Base-by-base conservation (phyloP, 257 asterid species). In the Anisodus tanguticus region DNA sequence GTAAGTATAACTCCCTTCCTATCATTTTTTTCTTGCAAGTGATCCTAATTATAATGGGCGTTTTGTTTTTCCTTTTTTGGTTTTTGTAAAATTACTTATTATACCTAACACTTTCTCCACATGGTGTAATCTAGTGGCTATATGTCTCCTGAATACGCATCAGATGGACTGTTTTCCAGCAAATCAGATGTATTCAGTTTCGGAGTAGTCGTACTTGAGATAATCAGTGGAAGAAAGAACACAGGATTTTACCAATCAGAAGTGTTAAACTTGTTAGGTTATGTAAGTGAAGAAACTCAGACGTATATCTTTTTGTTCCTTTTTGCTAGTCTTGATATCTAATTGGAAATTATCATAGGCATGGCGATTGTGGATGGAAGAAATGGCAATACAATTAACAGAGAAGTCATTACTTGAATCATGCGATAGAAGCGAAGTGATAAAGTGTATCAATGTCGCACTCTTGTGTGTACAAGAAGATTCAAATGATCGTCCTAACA, bases 401-500 rank as follows among this genome's bases (percentile, higher is more conserved):
- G 86, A 83, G 60, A 63, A 39, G n/a, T 67, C 80, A 19, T n/a
- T 57, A 12, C 9, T 80, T 9, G 76, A 74, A 19, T 72, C 87
- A 10, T 79, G 84, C 76, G 62, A 81, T 9, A 43, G 55, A 62
- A 19, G 31, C 12, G 85, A 85, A 66, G 82, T 83, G 9, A 5
- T 80, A 9, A 80, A 67, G 41, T 86, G 88, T 79, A 84, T 86
- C 4, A 67, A 81, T 68, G 72, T 88, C 8, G 88, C 87, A 2
- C 78, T 88, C 4, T n/a, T 86, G 57, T 88, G 90, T 6, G 79
- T 88, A 15, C 83, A 86, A 35, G 87, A 81, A 68, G 85, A 88
- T 69, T 80, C 88, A 3, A 16, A 8, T 17, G 83, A 86, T 69
- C 64, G 89, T 39, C 89, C 89, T 37, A 77, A 87, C 59, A 88